phyloP scores from a whole-genome alignment of 2,329 filamentous ascomycete species.

The Beauveria rudraprayagi region DNA sequence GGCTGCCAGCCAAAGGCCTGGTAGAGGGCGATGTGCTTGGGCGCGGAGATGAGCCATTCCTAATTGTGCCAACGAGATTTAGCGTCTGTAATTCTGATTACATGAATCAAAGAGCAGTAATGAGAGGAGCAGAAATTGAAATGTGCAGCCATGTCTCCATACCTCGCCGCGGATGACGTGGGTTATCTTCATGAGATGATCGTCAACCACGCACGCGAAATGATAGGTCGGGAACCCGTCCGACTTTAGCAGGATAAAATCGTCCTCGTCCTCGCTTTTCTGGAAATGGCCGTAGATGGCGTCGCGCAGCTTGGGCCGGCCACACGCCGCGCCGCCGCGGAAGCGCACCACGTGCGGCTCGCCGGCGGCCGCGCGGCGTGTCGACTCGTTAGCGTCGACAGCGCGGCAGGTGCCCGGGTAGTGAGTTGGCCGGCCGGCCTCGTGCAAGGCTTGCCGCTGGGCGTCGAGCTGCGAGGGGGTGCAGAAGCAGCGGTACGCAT shows the following conservation, averaged over 20 bases:
- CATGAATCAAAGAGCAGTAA: neutral
- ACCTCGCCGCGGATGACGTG: conserved; percentile 81
- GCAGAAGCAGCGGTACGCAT: conserved; percentile 94
- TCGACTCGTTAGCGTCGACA: conserved; percentile 59
- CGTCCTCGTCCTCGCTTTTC: conserved; percentile 54
- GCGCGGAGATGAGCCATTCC: conserved; percentile 96
- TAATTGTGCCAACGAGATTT: neutral
- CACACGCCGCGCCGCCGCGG: conserved; percentile 42
- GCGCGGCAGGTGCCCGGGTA: conserved; percentile 63
- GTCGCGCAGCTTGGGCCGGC: conserved; percentile 61
- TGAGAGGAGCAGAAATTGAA: too few relatives aligned
- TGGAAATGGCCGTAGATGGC: conserved; percentile 67
- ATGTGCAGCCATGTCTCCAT: neutral
- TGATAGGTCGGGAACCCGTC: conserved; percentile 95
- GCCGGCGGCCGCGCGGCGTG: conserved; percentile 58
- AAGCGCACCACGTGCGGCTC: conserved; percentile 74
- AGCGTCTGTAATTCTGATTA: neutral
- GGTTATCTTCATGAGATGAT: conserved; percentile 90
- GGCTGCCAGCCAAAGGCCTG: conserved; percentile 66
- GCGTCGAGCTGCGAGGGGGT: conserved; percentile 59
- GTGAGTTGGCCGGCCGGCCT: conserved; percentile 33
- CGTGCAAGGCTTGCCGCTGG: conserved; percentile 55
- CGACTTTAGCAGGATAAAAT: conserved; percentile 83
- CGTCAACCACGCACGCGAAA: conserved; percentile 93
- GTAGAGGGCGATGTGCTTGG: conserved; percentile 64